Conservation (phyloP, 225 moss, liverwort and hornwort genomes). For the Straminergon stramineum region DNA sequence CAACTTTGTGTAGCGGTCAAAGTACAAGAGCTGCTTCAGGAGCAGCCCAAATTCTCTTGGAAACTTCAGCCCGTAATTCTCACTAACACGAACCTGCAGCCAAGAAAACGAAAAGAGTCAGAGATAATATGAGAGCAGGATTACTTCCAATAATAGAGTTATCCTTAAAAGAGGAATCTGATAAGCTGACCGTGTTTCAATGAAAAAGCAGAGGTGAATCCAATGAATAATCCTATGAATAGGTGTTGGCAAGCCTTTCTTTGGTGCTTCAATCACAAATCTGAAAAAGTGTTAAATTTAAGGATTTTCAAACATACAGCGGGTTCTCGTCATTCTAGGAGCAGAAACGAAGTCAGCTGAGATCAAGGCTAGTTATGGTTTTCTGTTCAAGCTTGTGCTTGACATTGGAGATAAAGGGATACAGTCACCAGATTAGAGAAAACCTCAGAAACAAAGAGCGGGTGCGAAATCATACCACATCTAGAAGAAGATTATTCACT, state of each 20-base stretch:
- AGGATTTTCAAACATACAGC: not conserved
- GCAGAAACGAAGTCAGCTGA: too few relatives aligned
- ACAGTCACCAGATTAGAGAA: not conserved
- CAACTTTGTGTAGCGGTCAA: slow-evolving; percentile 87
- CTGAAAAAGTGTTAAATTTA: not conserved
- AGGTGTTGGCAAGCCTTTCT: not conserved
- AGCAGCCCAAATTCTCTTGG: slow-evolving; percentile 90
- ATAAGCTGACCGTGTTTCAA: not conserved
- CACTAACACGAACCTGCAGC: slow-evolving; percentile 81
- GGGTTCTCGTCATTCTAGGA: not conserved
- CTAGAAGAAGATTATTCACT: slow-evolving; percentile 75
- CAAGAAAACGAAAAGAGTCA: not conserved
- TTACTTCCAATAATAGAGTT: not conserved
- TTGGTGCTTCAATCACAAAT: not conserved
- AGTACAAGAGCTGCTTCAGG: slow-evolving; percentile 90
- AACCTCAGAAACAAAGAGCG: not conserved
- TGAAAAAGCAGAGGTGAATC: not conserved
- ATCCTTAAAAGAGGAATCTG: not conserved
- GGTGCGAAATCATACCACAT: slow-evolving; percentile 60
- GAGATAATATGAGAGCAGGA: not conserved
- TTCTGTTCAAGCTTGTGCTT: not conserved
- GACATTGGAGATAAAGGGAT: not conserved
- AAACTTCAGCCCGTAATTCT: slow-evolving; percentile 84
- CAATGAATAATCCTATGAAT: not conserved
- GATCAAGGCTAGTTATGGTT: not conserved